phyloP scores from a whole-genome alignment of 2,329 filamentous ascomycete species.

The Fusarium newnesense region DNA sequence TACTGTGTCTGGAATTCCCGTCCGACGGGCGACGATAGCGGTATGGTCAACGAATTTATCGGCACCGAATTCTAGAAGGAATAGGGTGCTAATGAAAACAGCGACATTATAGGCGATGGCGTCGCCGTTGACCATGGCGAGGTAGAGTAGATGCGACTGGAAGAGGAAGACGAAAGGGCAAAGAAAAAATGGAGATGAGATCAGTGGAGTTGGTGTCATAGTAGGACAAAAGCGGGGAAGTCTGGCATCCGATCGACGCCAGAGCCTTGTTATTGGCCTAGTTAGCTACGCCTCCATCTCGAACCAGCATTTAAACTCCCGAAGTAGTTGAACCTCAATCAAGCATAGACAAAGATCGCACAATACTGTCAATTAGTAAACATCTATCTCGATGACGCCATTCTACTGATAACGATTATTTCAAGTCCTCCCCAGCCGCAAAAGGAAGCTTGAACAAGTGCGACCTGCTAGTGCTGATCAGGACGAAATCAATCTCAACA shows the following conservation, averaged over 20 bases:
- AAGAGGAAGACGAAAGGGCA: neutral
- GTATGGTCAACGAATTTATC: neutral
- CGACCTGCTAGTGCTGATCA: too few species aligned
- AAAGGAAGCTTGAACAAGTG: too few species aligned
- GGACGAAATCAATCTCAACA: fast-evolving
- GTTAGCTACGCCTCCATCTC: too few species aligned
- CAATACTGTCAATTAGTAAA: too few species aligned
- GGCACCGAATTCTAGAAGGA: neutral
- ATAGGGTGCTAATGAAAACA: neutral
- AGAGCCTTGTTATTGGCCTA: too few species aligned
- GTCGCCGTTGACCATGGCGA: neutral
- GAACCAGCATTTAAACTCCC: too few species aligned
- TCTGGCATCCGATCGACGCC: too few species aligned
- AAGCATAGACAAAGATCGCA: too few species aligned
- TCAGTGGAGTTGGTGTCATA: neutral
- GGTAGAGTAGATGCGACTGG: neutral
- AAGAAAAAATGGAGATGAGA: neutral
- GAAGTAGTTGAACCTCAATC: too few species aligned
- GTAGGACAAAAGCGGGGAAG: neutral
- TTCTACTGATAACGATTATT: too few species aligned
- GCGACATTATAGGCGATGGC: neutral
- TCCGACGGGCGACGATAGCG: neutral
- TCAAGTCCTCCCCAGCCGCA: too few species aligned
- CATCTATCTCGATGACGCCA: too few species aligned
- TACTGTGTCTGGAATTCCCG: neutral